Base-by-base conservation (phyloP, 1,139 yeast species). In the Pneumocystis canis region DNA sequence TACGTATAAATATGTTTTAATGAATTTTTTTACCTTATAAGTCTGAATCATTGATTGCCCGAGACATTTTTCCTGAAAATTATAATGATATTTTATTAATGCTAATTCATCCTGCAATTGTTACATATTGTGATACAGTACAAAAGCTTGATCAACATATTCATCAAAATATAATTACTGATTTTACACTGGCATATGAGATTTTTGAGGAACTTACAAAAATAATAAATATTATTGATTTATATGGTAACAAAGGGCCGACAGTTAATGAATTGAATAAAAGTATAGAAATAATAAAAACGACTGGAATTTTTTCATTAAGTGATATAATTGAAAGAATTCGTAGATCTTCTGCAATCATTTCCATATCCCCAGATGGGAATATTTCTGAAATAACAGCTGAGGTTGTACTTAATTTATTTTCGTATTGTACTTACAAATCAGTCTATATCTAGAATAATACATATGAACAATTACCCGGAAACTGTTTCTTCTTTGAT, bases 101-200 rank as follows among this genome's bases (percentile, higher is more conserved):
- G 9, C 32, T 40, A 14, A 60, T 57, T 9, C 40, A 41, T 28
- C 60, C 65, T n/a, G 58, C 65, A 6, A 60, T 63, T 31, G 28
- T 57, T 18, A 64, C 60, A 28, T 61, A 61, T 47, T 37, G 31
- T 32, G 28, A 54, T 14, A 57, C 65, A 5, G 33, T 59, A 60
- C 60, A 59, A 37, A 63, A 57, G n/a, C 61, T 63, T 40, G 41
- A 58, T 25, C 56, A 31, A 16, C 62, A 63, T 60, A 60, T 63
- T n/a, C 37, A 39, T 35, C 53, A 32, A 35, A 58, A 63, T 32
- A 35, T 61, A 30, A 41, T 32, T 33, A 54, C 65, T 5, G 64
- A 62, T 41, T 62, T 61, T 28, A 60, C 37, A 56, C 61, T 63
- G 16, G 62, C 62, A n/a, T 62, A 61, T 33, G 65, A 63, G 28